Conservation (phyloP, 2,329 filamentous ascomycete genomes). For the Penicillium vulpinum region DNA sequence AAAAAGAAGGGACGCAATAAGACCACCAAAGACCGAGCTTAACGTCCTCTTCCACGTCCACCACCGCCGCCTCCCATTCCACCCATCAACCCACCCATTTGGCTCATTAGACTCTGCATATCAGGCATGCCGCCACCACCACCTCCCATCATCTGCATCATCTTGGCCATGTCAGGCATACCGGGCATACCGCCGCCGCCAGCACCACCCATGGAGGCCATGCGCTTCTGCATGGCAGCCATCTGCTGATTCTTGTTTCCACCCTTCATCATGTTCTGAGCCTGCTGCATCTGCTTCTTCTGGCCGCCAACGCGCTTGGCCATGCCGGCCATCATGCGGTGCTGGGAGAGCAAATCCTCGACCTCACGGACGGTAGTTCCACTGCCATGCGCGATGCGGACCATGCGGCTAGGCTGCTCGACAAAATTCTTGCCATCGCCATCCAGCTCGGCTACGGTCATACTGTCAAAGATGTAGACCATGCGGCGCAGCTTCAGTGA, state of each 20-base stretch:
- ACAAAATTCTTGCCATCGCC: slow-evolving; percentile 92
- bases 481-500: slow-evolving; percentile 90
- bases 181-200: slow-evolving; percentile 60
- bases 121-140: slow-evolving; percentile 70
- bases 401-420: slow-evolving; percentile 90
- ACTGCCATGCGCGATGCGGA: slow-evolving; percentile 82
- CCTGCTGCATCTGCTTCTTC: slow-evolving; percentile 96
- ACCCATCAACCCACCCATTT: slow-evolving; percentile 66
- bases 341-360: slow-evolving; percentile 94
- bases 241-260: slow-evolving; percentile 91
- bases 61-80: slow-evolving; percentile 48
- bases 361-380: slow-evolving; percentile 91
- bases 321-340: slow-evolving; percentile 98
- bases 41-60: slow-evolving; percentile 34
- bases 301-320: slow-evolving; percentile 98
- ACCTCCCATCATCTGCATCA: slow-evolving; percentile 89
- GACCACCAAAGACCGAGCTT: slow-evolving; percentile 18
- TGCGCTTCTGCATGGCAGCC: slow-evolving; percentile 93
- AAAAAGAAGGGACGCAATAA: slow-evolving; percentile 2
- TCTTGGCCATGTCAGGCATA: slow-evolving; percentile 86
- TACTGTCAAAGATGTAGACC: slow-evolving; percentile 98
- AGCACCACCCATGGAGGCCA: slow-evolving; percentile 86
- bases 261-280: slow-evolving; percentile 86
- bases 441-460: slow-evolving; percentile 95
- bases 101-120: slow-evolving; percentile 72